These are phyloP conservation scores for Blastobotrys aristatus DNA, from an alignment of 1,139 yeast genomes.

Conservation along the genomic window DNA sequence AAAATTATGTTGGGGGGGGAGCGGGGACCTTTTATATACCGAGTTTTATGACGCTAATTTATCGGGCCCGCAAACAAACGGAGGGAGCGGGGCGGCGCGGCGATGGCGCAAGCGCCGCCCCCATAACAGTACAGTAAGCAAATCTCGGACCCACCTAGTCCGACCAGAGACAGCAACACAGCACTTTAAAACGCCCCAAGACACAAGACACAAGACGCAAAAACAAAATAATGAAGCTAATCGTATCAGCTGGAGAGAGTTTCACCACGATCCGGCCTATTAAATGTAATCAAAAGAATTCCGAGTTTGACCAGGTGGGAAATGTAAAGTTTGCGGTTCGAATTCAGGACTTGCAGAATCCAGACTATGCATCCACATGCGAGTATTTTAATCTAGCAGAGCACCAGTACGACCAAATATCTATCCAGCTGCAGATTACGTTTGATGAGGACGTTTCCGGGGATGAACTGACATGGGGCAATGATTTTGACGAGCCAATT, in stretches of 20 bases:
- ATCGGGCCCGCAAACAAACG: too few species aligned
- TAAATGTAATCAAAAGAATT: background rate
- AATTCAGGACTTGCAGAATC: conserved; percentile 19
- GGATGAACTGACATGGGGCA: conserved; percentile 55
- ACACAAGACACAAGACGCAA: too few species aligned
- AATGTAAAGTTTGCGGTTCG: conserved; percentile 23
- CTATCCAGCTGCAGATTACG: conserved; percentile 29
- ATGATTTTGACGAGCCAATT: conserved; percentile 60
- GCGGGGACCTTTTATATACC: background rate
- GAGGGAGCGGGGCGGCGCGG: too few species aligned
- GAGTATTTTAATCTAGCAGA: conserved; percentile 24
- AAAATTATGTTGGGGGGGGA: conserved; percentile 1
- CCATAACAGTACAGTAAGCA: background rate
- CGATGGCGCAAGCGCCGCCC: too few species aligned
- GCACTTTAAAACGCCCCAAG: too few species aligned
- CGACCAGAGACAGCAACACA: too few species aligned
- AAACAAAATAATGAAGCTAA: background rate
- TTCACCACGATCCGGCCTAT: conserved; percentile 2
- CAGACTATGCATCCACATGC: background rate
- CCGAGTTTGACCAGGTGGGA: conserved; percentile 8
- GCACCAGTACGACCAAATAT: conserved; percentile 28
- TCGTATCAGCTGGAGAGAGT: conserved; percentile 9
- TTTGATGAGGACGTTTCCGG: conserved; percentile 44
- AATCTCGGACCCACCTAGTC: too few species aligned
- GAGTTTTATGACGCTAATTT: too few species aligned